Evolutionary conservation across 2,329 filamentous ascomycete genomes (phyloP), one percentile per base, ranked within the genome.

Genomic region (Fusarium subglutinans): DNA sequence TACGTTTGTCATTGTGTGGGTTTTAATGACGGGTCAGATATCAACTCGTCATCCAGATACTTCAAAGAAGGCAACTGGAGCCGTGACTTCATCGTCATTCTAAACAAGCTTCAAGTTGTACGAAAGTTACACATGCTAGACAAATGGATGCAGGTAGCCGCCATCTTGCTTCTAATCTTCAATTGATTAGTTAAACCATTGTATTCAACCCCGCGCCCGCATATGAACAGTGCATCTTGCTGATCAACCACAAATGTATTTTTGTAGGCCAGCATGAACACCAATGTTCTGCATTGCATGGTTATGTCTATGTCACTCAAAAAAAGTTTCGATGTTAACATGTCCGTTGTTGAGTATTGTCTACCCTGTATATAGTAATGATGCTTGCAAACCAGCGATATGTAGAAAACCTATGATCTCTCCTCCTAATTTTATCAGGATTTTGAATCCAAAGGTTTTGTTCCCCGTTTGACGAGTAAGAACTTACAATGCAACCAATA

Each of bases 41-140:
- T 24, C 43, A 41, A n/a, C 26, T 15, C 10, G 18, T 30, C 28
- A 18, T 40, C 45, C 8, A 14, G 37, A 38, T n/a, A 13, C 26
- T 22, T 33, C 22, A 6, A 17, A 37, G 28, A 59, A 35, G 71
- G 63, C 45, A 74, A 74, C 38, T 72, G 33, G 56, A 74, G 55
- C 71, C 71, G 67, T 48, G 18, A 22, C 43, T 18, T 56, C 30
- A 40, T 50, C 24, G 43, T 66, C 30, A 43, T 44, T 28, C 45
- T 45, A 57, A 59, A 33, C 35, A 22, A 58, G 20, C 38, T 17
- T 33, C 33, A 14, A 9, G 72, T 65, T 41, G 15, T 48, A 69
- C 68, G 17, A 44, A 35, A 45, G 33, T 40, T 38, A 30, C 24
- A 45, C 48, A 53, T 58, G 26, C 18, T 24, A 61, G 48, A 24